Percentiles rank a stretch among this genome's conserved stretches.
Conservation (phyloP, 768 basidiomycete genomes). For the Boletus insuetus region DNA sequence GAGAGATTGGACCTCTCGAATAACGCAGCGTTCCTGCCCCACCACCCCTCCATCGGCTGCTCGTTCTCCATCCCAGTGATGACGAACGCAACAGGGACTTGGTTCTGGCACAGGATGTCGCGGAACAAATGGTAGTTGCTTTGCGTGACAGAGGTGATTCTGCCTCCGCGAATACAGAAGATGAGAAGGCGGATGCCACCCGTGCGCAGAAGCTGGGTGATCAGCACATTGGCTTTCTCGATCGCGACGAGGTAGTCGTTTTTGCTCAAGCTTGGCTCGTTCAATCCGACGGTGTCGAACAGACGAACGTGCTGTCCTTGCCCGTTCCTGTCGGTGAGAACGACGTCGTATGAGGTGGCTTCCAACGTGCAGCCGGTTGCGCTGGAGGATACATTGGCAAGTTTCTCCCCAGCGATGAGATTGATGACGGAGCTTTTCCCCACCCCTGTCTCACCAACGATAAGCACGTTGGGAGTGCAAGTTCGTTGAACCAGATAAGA, state of each 20-base stretch:
- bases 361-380: conserved; percentile 36
- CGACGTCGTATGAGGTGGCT: conserved; percentile 21
- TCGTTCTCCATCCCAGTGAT: conserved; percentile 33
- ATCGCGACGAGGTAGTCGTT: conserved; percentile 24
- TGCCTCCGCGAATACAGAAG: conserved; percentile 34
- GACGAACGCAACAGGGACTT: conserved; percentile 31
- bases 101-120: conserved; percentile 26
- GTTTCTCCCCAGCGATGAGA: conserved; percentile 29
- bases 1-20: conserved; percentile 23
- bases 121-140: conserved; percentile 30
- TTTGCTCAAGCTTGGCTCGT: conserved; percentile 21
- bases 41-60: conserved; percentile 32
- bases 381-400: conserved; percentile 28
- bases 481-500: conserved; percentile 10
- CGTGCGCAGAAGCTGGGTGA: conserved; percentile 26
- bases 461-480: conserved; percentile 33
- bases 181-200: conserved; percentile 30
- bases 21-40: conserved; percentile 26
- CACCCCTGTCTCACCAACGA: conserved; percentile 32
- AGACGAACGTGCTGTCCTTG: conserved; percentile 18
- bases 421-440: conserved; percentile 43
- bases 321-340: conserved; percentile 10
- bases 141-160: conserved; percentile 23
- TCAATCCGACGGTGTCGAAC: conserved; percentile 33
- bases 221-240: conserved; percentile 30